These are phyloP conservation scores for Boletales sp. DNA, from an alignment of 768 basidiomycete species.

Conservation along the genomic window DNA sequence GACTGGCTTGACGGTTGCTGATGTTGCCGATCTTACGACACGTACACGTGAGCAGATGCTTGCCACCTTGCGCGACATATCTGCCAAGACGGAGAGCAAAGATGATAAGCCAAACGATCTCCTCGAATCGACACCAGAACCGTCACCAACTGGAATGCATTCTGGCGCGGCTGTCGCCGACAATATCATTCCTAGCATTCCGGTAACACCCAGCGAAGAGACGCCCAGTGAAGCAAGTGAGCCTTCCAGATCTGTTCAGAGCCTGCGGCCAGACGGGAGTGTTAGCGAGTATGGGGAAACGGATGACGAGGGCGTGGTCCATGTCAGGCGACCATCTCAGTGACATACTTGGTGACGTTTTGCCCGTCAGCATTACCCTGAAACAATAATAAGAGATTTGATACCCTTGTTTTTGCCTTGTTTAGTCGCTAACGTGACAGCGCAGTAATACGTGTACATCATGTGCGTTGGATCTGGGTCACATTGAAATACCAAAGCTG, in stretches of 20 bases:
- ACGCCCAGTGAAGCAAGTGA: slow-evolving; percentile 25
- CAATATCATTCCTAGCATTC: slow-evolving; percentile 32
- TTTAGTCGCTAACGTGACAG: slow-evolving; percentile 6
- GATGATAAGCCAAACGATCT: slow-evolving; percentile 11
- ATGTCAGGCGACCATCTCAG: slow-evolving; percentile 58
- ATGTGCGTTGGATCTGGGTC: slow-evolving; percentile 5
- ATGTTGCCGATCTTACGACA: slow-evolving; percentile 63
- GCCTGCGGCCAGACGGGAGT: slow-evolving; percentile 45
- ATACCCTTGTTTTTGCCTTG: slow-evolving; percentile 31
- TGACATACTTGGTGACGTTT: slow-evolving; percentile 11
- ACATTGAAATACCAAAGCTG: background rate
- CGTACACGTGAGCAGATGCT: slow-evolving; percentile 82
- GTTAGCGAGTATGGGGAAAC: slow-evolving; percentile 75
- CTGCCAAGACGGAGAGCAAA: slow-evolving; percentile 42
- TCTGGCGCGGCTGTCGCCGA: slow-evolving; percentile 8
- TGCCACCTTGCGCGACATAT: slow-evolving; percentile 71
- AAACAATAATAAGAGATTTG: slow-evolving; percentile 4
- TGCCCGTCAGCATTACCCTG: background rate
- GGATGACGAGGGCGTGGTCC: slow-evolving; percentile 82
- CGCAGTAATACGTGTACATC: slow-evolving; percentile 14
- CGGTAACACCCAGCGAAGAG: slow-evolving; percentile 22
- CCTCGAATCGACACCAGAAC: slow-evolving; percentile 22
- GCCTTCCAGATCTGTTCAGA: slow-evolving; percentile 26
- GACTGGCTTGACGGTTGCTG: slow-evolving; percentile 59
- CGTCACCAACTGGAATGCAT: slow-evolving; percentile 4